phyloP scores from a whole-genome alignment of 306 rosid genomes.

The Gleditsia sinensis region DNA sequence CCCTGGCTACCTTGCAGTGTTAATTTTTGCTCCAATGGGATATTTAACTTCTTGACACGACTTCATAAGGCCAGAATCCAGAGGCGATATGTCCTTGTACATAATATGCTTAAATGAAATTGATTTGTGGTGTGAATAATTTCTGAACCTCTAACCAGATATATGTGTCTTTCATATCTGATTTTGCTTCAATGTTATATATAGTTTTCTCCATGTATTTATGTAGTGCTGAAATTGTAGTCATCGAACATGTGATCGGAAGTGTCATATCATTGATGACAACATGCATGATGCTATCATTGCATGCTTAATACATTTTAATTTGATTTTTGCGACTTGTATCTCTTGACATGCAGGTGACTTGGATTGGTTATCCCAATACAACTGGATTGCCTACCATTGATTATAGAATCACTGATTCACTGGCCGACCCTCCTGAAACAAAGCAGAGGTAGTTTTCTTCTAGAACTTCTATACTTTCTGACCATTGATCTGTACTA shows the following conservation, averaged over 20 bases:
- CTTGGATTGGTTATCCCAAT: conserved; percentile 99
- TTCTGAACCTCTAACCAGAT: not conserved
- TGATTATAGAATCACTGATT: conserved; percentile 92
- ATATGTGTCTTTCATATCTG: not conserved
- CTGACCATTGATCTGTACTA: conserved; percentile 32
- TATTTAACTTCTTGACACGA: not conserved
- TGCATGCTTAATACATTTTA: conserved; percentile 5
- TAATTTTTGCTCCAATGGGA: not conserved
- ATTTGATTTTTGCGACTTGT: conserved; percentile 14
- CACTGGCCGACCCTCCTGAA: conserved; percentile 79
- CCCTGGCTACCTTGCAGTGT: conserved; percentile 13
- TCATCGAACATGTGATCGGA: conserved; percentile 4
- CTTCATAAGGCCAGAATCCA: not conserved
- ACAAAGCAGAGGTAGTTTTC: conserved; percentile 78
- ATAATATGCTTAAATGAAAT: not conserved
- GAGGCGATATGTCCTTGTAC: not conserved
- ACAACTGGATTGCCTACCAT: conserved; percentile 95
- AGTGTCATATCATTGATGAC: not conserved
- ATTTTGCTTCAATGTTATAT: not conserved
- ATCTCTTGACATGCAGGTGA: conserved; percentile 60
- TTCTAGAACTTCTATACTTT: conserved; percentile 28
- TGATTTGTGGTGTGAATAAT: not conserved
- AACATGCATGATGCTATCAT: not conserved
- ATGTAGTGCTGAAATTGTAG: conserved; percentile 6
- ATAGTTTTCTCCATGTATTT: not conserved